A percentile compares a stretch with the other conserved stretches of the same genome.
These are phyloP conservation scores for Aspergillus sp. DNA, from an alignment of 2,329 filamentous ascomycete genomes.

Conservation along the genomic window DNA sequence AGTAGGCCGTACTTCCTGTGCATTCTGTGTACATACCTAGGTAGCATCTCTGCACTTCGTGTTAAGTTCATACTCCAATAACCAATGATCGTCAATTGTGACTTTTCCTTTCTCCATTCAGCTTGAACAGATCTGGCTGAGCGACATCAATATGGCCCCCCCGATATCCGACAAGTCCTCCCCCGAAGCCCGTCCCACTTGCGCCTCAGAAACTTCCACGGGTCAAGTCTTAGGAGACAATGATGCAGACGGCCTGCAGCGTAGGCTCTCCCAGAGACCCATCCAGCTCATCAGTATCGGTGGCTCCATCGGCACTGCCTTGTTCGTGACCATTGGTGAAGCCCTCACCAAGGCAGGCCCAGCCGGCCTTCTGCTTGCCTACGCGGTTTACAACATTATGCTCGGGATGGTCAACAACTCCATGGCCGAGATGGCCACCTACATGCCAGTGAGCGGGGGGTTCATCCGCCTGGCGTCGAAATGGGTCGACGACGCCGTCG, in stretches of 20 bases:
- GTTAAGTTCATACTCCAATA: no score
- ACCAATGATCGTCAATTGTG: no score
- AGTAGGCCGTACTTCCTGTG: no score
- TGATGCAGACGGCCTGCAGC: conserved; percentile 9
- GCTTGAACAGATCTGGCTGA: neutral
- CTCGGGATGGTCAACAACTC: conserved; percentile 39
- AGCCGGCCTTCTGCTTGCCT: conserved; percentile 38
- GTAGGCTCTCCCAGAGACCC: conserved; percentile 16
- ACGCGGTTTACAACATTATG: conserved; percentile 28
- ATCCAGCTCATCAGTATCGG: conserved; percentile 38
- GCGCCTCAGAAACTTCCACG: neutral
- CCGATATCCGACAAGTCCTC: neutral
- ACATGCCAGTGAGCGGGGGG: conserved; percentile 41
- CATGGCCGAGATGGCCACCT: conserved; percentile 47
- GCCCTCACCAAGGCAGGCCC: conserved; percentile 40
- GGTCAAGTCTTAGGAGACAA: neutral
- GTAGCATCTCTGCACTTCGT: no score
- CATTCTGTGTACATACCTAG: no score
- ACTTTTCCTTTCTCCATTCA: no score
- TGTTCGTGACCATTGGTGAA: conserved; percentile 40
- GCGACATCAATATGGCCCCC: neutral
- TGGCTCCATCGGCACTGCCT: conserved; percentile 39
- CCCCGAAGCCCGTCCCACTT: neutral
- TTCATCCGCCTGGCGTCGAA: conserved; percentile 43
- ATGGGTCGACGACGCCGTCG: conserved; percentile 48